A percentile compares a stretch with the other conserved stretches of the same genome.
These are phyloP conservation scores for Mortierella hygrophila DNA, from an alignment of 192 early-diverging fungal species.

Conservation along the genomic window DNA sequence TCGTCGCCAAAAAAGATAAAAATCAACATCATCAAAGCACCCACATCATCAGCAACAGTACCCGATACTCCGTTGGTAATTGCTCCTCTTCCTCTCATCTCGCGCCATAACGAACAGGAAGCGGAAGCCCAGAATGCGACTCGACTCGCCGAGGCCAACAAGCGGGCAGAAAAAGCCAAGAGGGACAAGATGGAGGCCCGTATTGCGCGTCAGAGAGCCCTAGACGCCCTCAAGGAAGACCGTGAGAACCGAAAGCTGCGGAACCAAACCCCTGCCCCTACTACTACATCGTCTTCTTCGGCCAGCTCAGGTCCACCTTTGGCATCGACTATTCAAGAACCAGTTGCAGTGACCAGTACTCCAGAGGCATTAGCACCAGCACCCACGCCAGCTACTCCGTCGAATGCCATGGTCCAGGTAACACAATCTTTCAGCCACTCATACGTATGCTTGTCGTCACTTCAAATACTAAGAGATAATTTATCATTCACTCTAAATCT, in stretches of 20 bases:
- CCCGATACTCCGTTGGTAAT: not conserved
- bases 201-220: conserved; percentile 35
- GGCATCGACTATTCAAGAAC: not conserved
- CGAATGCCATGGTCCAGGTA: conserved; percentile 36
- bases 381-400: not conserved
- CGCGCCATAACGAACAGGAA: conserved; percentile 37
- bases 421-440: not conserved
- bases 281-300: not conserved
- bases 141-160: conserved; percentile 27
- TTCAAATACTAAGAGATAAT: not conserved
- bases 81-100: conserved; percentile 18
- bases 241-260: conserved; percentile 30
- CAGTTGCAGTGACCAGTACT: not conserved
- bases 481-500: not conserved
- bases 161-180: conserved; percentile 25
- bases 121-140: conserved; percentile 20
- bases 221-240: conserved; percentile 42
- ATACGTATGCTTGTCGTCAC: not conserved
- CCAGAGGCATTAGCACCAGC: not conserved
- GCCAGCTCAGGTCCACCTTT: not conserved
- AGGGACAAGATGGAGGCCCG: conserved; percentile 29
- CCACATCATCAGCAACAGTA: not conserved
- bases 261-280: not conserved
- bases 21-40: conserved; percentile 38
- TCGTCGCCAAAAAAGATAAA: conserved; percentile 39